Evolutionary conservation across 1,284 basidiomycete genomes (phyloP).

Genomic region (Sanguinoderma infundibulare): DNA sequence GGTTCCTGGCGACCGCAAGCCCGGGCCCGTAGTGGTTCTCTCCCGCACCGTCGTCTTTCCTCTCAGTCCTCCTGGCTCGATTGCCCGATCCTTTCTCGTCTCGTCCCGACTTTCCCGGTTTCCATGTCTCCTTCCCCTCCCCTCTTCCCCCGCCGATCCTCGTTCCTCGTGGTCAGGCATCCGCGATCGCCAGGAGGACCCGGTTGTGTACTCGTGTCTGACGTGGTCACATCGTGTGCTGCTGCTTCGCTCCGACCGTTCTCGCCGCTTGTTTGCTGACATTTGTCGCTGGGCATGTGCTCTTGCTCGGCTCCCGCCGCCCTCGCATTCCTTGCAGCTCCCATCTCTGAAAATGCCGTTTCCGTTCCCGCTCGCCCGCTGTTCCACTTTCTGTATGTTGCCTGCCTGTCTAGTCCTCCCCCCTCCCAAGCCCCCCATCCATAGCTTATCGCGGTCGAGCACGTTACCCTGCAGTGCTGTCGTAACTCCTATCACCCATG

Average conservation of each 20-base stretch:
- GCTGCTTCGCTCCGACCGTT: background rate
- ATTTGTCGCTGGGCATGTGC: background rate
- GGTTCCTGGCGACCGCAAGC: constrained; percentile 15
- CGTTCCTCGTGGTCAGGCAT: background rate
- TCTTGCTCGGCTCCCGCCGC: background rate
- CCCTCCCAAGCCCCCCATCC: background rate
- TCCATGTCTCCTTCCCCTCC: background rate
- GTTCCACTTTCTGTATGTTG: background rate
- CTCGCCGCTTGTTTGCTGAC: background rate
- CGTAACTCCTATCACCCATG: background rate
- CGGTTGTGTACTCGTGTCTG: background rate
- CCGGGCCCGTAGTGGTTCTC: background rate
- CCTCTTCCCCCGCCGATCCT: background rate
- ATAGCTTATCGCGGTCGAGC: constrained; percentile 4
- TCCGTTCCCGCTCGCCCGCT: background rate
- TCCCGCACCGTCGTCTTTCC: too few relatives aligned
- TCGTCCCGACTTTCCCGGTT: background rate
- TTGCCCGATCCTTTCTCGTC: background rate
- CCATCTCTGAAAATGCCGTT: background rate
- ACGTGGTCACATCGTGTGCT: background rate
- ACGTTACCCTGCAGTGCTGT: constrained; percentile 3
- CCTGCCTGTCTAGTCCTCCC: background rate
- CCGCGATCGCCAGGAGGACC: background rate
- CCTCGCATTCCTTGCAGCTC: background rate
- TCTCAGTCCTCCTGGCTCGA: background rate